phyloP scores from a whole-genome alignment of 495 filamentous ascomycete genomes.

The Coniosporium apollinis region DNA sequence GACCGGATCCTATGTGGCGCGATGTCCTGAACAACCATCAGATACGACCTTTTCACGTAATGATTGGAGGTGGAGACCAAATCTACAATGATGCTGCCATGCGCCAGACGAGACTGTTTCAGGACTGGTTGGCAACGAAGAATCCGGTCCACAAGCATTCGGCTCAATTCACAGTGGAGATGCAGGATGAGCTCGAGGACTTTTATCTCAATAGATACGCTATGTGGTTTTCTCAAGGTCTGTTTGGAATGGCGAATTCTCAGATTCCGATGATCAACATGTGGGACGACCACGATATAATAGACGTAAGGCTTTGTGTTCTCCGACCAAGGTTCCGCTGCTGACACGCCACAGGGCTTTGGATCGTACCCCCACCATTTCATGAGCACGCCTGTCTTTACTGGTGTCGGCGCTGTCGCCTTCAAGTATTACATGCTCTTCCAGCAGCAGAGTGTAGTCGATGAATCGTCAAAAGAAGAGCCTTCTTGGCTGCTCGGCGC shows the following conservation, averaged over 20 bases:
- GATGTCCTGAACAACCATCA: constrained; percentile 90
- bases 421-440: constrained; percentile 99
- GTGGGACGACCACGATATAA: constrained; percentile 95
- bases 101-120: constrained; percentile 54
- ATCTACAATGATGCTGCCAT: constrained; percentile 84
- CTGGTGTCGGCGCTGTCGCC: constrained; percentile 72
- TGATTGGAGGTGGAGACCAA: constrained; percentile 95
- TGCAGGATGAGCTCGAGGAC: constrained; percentile 70
- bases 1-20: constrained; percentile 91
- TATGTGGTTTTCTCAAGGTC: constrained; percentile 86
- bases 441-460: constrained; percentile 76
- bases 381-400: constrained; percentile 82
- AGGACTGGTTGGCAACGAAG: constrained; percentile 68
- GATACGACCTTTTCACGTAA: constrained; percentile 86
- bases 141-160: constrained; percentile 63
- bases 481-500: constrained; percentile 81
- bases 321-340: not conserved
- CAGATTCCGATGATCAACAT: constrained; percentile 99
- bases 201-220: constrained; percentile 80
- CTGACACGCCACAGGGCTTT: constrained; percentile 37
- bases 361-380: constrained; percentile 86
- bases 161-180: constrained; percentile 49
- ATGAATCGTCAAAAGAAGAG: constrained; percentile 65
- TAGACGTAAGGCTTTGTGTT: constrained; percentile 36
- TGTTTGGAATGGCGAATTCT: constrained; percentile 78